These are phyloP conservation scores for Boletus patriciae DNA, from an alignment of 768 basidiomycete species.

Conservation along the genomic window DNA sequence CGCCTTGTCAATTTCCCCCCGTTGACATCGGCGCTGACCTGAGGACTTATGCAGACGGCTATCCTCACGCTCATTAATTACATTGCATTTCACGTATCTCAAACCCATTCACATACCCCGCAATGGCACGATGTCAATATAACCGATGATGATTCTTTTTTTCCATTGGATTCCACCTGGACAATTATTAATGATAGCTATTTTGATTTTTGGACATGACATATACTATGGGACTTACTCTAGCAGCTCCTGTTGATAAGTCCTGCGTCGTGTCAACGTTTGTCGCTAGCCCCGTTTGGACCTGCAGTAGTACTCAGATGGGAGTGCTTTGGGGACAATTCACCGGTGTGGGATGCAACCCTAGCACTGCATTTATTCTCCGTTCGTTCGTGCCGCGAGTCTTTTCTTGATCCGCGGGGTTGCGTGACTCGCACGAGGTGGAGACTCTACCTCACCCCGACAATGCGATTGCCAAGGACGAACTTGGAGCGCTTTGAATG, in stretches of 20 bases:
- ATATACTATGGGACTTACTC: slow-evolving; percentile 1
- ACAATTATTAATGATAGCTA: slow-evolving; percentile 5
- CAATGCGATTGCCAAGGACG: neutral
- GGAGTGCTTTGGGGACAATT: neutral
- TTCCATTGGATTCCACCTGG: slow-evolving; percentile 1
- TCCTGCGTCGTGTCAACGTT: neutral
- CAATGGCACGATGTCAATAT: slow-evolving; percentile 29
- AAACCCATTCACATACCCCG: slow-evolving; percentile 25
- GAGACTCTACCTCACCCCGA: neutral
- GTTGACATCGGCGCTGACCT: neutral
- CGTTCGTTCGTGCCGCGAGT: neutral
- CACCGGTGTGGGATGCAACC: neutral
- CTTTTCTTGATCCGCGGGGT: slow-evolving; percentile 10
- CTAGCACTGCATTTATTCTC: neutral
- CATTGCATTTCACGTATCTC: slow-evolving; percentile 25
- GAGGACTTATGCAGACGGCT: slow-evolving; percentile 22
- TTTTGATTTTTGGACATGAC: slow-evolving; percentile 8
- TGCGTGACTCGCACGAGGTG: neutral
- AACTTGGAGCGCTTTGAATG: neutral
- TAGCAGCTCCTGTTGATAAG: neutral
- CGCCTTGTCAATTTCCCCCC: neutral
- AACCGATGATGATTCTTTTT: slow-evolving; percentile 16
- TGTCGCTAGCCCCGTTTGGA: neutral
- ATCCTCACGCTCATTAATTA: slow-evolving; percentile 25
- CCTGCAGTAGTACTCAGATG: neutral